These are phyloP conservation scores for Tetraselmis striata DNA, from an alignment of 139 green algal genomes.

Conservation along the genomic window DNA sequence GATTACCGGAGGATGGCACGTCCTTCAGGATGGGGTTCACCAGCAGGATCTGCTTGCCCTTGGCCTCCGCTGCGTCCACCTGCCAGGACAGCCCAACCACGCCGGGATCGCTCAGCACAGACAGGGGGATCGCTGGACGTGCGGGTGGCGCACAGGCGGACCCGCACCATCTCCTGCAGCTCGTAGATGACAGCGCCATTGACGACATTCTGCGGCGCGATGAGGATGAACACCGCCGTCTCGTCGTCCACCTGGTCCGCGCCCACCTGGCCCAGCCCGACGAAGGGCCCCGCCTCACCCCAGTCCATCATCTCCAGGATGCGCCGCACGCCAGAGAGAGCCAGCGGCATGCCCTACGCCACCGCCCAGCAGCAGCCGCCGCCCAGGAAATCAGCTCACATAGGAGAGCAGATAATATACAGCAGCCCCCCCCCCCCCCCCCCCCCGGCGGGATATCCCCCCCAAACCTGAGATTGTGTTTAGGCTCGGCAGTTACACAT, in stretches of 20 bases:
- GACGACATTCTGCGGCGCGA: slow-evolving; percentile 63
- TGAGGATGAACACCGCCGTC: slow-evolving; percentile 20
- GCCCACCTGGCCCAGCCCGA: slow-evolving; percentile 49
- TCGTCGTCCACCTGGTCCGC: slow-evolving; percentile 30
- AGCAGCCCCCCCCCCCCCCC: no score
- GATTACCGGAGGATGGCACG: slow-evolving; percentile 26
- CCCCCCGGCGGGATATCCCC: no score
- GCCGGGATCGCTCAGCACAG: not conserved
- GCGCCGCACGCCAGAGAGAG: slow-evolving; percentile 49
- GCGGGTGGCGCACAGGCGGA: no score
- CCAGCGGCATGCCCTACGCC: slow-evolving; percentile 54
- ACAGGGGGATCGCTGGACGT: no score
- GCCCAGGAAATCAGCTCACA: no score
- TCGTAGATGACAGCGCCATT: slow-evolving; percentile 56
- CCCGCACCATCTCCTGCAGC: slow-evolving; percentile 35
- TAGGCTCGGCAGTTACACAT: no score
- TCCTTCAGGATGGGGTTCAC: slow-evolving; percentile 57
- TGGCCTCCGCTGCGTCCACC: slow-evolving; percentile 25
- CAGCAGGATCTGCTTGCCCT: slow-evolving; percentile 48
- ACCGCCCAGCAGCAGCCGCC: not conserved
- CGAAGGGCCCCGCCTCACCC: slow-evolving; percentile 51
- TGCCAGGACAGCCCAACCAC: slow-evolving; percentile 1
- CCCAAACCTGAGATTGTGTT: no score
- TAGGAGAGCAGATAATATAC: no score
- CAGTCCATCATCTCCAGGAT: slow-evolving; percentile 83